Percentiles rank a stretch among this genome's conserved stretches.
These are phyloP conservation scores for Erysiphe neolycopersici DNA, from an alignment of 2,329 filamentous ascomycete genomes.

Conservation along the genomic window DNA sequence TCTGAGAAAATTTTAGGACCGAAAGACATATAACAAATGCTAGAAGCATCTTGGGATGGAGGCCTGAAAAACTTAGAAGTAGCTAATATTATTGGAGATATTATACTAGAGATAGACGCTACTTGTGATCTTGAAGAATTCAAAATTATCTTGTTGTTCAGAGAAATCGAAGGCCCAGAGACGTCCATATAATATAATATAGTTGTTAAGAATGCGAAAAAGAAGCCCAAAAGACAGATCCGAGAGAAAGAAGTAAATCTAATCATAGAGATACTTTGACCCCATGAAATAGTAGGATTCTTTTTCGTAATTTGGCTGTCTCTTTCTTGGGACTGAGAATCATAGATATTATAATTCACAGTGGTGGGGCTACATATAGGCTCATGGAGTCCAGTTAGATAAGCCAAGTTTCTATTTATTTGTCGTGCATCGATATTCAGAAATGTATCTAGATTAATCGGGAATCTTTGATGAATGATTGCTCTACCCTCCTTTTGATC, in stretches of 20 bases:
- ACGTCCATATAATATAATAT: conserved; percentile 3
- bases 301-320: neutral
- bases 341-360: neutral
- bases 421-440: conserved; percentile 24
- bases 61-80: neutral
- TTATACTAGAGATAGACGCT: neutral
- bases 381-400: conserved; percentile 17
- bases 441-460: conserved; percentile 23
- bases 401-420: conserved; percentile 26
- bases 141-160: conserved; percentile 12
- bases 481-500: conserved; percentile 14
- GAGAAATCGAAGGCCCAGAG: conserved; percentile 10
- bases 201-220: conserved; percentile 1
- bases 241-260: conserved; percentile 5
- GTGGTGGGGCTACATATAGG: conserved; percentile 2
- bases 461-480: conserved; percentile 17
- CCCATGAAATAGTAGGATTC: neutral
- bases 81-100: neutral
- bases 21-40: conserved; percentile 13
- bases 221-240: conserved; percentile 8
- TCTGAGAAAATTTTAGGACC: conserved; percentile 13
- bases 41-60: conserved; percentile 12
- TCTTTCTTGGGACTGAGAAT: neutral
- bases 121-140: conserved; percentile 5
- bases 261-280: neutral